Base-by-base conservation (phyloP, 306 rosid species). In the Dryas drummondii region DNA sequence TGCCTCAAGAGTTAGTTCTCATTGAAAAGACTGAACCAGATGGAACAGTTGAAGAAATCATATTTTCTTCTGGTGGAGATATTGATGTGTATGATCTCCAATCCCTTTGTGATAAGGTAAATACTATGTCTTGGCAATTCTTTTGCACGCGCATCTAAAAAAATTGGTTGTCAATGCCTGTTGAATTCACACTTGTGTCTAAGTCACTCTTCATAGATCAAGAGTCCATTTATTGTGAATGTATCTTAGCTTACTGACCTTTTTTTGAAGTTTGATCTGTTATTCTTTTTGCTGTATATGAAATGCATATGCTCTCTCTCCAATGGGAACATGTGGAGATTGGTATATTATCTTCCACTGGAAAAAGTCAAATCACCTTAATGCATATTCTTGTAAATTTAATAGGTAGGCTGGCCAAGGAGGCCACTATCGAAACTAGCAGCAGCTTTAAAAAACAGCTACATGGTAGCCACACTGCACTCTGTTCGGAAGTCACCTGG, bases 401-500 rank as follows among this genome's bases (percentile, higher is more conserved):
- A 56, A 80, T 83, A 94, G 99, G 99, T 92, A 58, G 98, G 97
- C 50, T 94, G 99, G 99, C 99, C 97, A 4, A 90, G 96, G 66
- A 89, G 97, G 66, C 99, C 98, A 26, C 75, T 92, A 54, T 74
- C 96, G 49, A 94, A 92, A 83, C 55, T 94, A 78, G 92, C 96
- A 50, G 93, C 96, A 53, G 93, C 98, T 71, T 87, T 94, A 75
- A 90, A 89, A 81, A 94, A 94, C 79, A 94, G 99, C 87, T 90
- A 90, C 78, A 87, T 90, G 85, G 97, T 94, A 74, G 99, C 93
- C 68, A 86, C 96, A 44, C 75, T 92, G 81, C 91, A 92, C 84
- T 92, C 99, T 9, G 66, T 91, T 61, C 82, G 79, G 82, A 92
- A 81, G 68, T 75, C 90, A 37, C 87, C 97, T 10, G 93, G 87